Percentiles rank a stretch among this genome's conserved stretches.
Evolutionary conservation across 1,284 basidiomycete species (phyloP).

Genomic region (Sporisorium exsertum): DNA sequence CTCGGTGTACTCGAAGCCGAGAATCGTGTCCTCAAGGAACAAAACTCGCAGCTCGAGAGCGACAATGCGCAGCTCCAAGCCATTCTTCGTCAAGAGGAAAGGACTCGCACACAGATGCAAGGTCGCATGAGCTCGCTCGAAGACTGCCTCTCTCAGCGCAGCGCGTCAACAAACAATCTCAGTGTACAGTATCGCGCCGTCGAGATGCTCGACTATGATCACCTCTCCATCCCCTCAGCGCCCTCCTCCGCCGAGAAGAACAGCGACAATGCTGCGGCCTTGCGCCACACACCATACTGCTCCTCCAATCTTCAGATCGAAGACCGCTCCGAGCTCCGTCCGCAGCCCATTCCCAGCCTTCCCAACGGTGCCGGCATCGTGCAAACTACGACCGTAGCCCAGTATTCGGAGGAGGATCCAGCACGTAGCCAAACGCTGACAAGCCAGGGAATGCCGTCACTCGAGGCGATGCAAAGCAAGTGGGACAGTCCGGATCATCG

Average conservation of each 20-base stretch:
- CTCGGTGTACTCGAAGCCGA: slow-evolving; percentile 55
- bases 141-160: slow-evolving; percentile 41
- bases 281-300: slow-evolving; percentile 41
- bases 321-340: slow-evolving; percentile 45
- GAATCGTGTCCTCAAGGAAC: slow-evolving; percentile 51
- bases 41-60: slow-evolving; percentile 46
- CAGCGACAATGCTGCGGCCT: slow-evolving; percentile 2
- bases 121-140: slow-evolving; percentile 40
- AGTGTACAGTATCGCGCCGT: slow-evolving; percentile 29
- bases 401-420: slow-evolving; percentile 1
- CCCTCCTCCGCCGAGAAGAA: slow-evolving; percentile 41
- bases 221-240: slow-evolving; percentile 42
- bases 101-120: slow-evolving; percentile 33
- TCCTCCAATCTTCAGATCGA: slow-evolving; percentile 51
- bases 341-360: slow-evolving; percentile 12
- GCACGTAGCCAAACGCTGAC: slow-evolving; percentile 3
- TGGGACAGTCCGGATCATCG: slow-evolving; percentile 21
- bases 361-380: slow-evolving; percentile 2
- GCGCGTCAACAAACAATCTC: slow-evolving; percentile 22
- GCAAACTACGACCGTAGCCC: slow-evolving; percentile 6
- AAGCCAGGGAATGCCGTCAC: slow-evolving; percentile 8
- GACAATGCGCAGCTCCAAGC: slow-evolving; percentile 48
- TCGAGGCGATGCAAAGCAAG: slow-evolving; percentile 20
- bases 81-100: slow-evolving; percentile 28
- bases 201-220: slow-evolving; percentile 41